Evolutionary conservation across 495 filamentous ascomycete species (phyloP).

Genomic region (Cercophora sp.): DNA sequence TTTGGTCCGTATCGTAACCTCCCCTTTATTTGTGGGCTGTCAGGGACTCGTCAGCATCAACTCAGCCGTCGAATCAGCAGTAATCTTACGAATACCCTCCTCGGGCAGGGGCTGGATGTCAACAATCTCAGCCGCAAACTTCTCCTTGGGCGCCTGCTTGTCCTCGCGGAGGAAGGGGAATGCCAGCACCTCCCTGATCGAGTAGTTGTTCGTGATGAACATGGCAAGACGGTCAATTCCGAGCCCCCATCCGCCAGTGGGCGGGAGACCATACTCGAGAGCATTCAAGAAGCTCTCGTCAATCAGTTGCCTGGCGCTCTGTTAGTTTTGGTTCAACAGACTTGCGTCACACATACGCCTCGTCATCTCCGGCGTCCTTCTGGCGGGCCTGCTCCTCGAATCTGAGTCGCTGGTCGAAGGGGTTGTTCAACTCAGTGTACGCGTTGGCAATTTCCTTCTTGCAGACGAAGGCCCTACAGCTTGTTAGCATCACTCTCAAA

Average conservation of each 20-base stretch:
- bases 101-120: constrained; percentile 59
- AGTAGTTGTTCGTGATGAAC: constrained; percentile 94
- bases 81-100: constrained; percentile 64
- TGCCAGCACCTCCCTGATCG: constrained; percentile 90
- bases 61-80: not conserved
- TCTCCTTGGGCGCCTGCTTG: constrained; percentile 38
- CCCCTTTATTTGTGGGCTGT: constrained; percentile 29
- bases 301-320: constrained; percentile 58
- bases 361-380: constrained; percentile 95
- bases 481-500: constrained; percentile 2
- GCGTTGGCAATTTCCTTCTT: constrained; percentile 96
- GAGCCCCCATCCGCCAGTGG: constrained; percentile 95
- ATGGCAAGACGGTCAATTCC: constrained; percentile 95
- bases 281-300: constrained; percentile 89
- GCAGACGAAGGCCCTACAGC: constrained; percentile 72
- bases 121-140: constrained; percentile 62
- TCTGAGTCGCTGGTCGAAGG: constrained; percentile 86
- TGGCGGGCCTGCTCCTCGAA: constrained; percentile 96
- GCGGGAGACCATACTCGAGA: constrained; percentile 71
- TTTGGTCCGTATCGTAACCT: not conserved
- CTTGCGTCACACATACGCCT: constrained; percentile 48
- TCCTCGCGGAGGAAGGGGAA: constrained; percentile 66
- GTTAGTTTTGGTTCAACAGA: constrained; percentile 5
- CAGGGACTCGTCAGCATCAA: not conserved
- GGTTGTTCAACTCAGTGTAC: constrained; percentile 97